Percentiles rank a stretch among this genome's conserved stretches.
These are phyloP conservation scores for Corymbia maculata DNA, from an alignment of 345 rosid species.

Conservation along the genomic window DNA sequence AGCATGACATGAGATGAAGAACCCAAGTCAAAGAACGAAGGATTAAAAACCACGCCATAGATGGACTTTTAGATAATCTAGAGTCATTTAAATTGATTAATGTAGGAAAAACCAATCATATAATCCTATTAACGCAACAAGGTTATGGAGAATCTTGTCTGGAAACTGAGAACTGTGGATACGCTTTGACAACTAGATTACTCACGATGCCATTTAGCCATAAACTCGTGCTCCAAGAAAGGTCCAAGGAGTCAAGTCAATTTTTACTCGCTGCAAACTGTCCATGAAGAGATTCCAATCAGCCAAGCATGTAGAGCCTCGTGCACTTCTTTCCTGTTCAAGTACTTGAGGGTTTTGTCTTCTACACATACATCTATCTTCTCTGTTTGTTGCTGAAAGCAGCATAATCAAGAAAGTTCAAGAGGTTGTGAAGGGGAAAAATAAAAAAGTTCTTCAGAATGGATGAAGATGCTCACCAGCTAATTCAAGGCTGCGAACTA, in stretches of 20 bases:
- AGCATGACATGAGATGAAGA: not conserved
- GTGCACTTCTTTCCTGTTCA: slow-evolving; percentile 50
- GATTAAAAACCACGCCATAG: not conserved
- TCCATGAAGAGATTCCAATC: slow-evolving; percentile 25
- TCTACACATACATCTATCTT: slow-evolving; percentile 28
- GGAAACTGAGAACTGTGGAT: not conserved
- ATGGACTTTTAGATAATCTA: not conserved
- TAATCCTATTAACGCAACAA: not conserved
- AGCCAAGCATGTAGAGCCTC: slow-evolving; percentile 37
- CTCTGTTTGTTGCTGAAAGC: slow-evolving; percentile 9
- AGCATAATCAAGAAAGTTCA: not conserved
- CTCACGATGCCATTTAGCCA: not conserved
- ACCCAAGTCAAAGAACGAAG: not conserved
- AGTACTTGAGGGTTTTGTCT: slow-evolving; percentile 21
- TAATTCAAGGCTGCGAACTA: slow-evolving; percentile 13
- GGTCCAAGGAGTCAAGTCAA: not conserved
- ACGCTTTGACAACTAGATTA: not conserved
- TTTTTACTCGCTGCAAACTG: slow-evolving; percentile 26
- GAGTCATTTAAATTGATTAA: not conserved
- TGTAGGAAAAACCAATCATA: not conserved
- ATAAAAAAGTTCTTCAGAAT: not conserved
- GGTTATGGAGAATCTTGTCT: not conserved
- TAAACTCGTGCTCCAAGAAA: not conserved
- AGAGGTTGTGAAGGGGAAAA: not conserved
- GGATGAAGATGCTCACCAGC: slow-evolving; percentile 4